Evolutionary conservation across 306 rosid species (phyloP).

Genomic region (Bauhinia variegata): DNA sequence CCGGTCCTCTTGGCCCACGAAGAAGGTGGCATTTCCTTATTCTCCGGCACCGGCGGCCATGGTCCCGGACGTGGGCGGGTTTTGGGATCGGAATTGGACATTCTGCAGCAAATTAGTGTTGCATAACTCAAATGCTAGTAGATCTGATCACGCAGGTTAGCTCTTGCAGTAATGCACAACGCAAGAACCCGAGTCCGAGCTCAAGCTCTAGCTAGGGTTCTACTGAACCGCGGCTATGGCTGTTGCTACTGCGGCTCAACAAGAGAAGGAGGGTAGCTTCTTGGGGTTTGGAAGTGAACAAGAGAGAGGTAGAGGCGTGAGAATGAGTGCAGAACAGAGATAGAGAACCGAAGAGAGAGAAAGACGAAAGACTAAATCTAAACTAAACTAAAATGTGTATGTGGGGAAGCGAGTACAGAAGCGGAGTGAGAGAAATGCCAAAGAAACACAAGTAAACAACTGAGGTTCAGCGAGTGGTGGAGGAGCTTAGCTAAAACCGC

Average conservation of each 20-base stretch:
- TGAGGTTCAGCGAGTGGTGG: slow-evolving; percentile 11
- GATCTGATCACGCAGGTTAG: slow-evolving; percentile 53
- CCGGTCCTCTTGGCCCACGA: slow-evolving; percentile 97
- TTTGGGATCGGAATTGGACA: slow-evolving; percentile 78
- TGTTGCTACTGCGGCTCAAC: neutral
- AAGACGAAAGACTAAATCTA: neutral
- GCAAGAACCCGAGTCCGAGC: slow-evolving; percentile 29
- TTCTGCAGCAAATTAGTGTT: slow-evolving; percentile 32
- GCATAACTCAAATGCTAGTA: slow-evolving; percentile 44
- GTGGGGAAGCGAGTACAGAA: slow-evolving; percentile 27
- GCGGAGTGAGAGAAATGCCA: slow-evolving; percentile 11
- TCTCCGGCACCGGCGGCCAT: slow-evolving; percentile 72
- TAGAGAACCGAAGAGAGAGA: neutral
- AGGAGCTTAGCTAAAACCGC: slow-evolving; percentile 43
- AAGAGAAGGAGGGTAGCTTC: neutral
- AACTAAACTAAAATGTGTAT: neutral
- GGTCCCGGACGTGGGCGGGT: slow-evolving; percentile 72
- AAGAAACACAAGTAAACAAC: neutral
- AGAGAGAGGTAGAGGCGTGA: neutral
- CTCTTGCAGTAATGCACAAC: neutral
- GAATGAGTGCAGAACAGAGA: slow-evolving; percentile 8
- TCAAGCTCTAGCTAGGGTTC: slow-evolving; percentile 52
- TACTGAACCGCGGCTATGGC: neutral
- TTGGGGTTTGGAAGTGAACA: neutral
- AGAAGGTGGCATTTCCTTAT: slow-evolving; percentile 72